Evolutionary conservation across 106 monocot genomes (phyloP).

Genomic region (Chionographis japonica): DNA sequence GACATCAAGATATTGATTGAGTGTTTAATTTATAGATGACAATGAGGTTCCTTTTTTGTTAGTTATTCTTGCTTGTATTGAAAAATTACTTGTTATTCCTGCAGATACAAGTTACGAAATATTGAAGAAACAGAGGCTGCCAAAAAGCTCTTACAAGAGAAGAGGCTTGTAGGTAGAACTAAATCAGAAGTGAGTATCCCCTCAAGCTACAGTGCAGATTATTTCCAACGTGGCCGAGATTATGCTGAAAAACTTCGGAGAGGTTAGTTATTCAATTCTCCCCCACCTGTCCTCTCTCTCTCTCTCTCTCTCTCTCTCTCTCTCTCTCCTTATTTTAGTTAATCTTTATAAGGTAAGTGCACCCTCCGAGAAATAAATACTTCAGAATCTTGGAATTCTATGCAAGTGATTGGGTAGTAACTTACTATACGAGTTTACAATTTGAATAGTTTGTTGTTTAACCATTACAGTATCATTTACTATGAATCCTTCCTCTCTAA

Average conservation of each 20-base stretch:
- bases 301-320: not conserved
- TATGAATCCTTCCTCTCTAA: too few species aligned
- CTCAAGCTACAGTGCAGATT: constrained; percentile 97
- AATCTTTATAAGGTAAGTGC: not conserved
- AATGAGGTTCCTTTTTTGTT: not conserved
- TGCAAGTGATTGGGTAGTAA: too few species aligned
- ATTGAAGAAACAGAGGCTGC: constrained; percentile 99
- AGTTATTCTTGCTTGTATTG: not conserved
- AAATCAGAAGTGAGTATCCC: constrained; percentile 80
- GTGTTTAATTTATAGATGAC: too few species aligned
- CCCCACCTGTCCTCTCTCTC: too few species aligned
- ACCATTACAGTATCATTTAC: too few species aligned
- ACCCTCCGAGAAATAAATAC: not conserved
- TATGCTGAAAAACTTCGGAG: constrained; percentile 85
- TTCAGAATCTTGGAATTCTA: too few species aligned
- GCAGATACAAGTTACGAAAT: constrained; percentile 86
- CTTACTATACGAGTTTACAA: too few species aligned
- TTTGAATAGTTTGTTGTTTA: too few species aligned
- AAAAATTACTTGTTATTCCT: not conserved
- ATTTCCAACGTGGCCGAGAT: constrained; percentile 88
- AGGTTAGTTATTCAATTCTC: constrained; percentile 40
- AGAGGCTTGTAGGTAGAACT: constrained; percentile 61
- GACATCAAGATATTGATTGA: too few species aligned
- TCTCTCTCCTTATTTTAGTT: not conserved
- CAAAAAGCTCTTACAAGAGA: constrained; percentile 94